Conservation (phyloP, 75 land plant species). For the Cupressus sempervirens region DNA sequence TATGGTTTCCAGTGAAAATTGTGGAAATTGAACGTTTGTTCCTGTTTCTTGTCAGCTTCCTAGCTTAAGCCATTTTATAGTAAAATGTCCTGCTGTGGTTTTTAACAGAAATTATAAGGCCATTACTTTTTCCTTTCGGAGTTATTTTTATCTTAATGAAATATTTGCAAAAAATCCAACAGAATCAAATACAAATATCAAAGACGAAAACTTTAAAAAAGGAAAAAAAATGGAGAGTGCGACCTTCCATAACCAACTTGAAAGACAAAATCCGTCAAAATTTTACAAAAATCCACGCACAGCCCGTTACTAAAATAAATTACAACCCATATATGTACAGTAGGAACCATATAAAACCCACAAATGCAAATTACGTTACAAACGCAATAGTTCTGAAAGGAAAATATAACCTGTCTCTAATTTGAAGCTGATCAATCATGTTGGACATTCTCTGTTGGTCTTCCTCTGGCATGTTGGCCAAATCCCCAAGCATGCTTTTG, state of each 20-base stretch:
- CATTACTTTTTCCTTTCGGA: too few relatives aligned
- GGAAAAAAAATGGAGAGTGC: not conserved
- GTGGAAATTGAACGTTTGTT: too few relatives aligned
- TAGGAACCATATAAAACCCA: not conserved
- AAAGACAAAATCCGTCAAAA: not conserved
- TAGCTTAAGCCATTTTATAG: too few relatives aligned
- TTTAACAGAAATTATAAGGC: too few relatives aligned
- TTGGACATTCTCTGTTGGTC: conserved; percentile 6
- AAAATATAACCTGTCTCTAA: conserved; percentile 5
- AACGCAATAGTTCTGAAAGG: not conserved
- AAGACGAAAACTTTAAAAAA: too few relatives aligned
- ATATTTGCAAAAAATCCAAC: not conserved
- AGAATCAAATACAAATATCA: not conserved
- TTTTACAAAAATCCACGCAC: not conserved
- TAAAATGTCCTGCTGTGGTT: too few relatives aligned
- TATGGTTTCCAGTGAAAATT: too few relatives aligned
- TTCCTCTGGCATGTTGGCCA: conserved; percentile 5
- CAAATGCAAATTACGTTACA: not conserved
- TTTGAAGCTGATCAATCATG: conserved; percentile 4
- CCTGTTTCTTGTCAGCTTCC: too few relatives aligned
- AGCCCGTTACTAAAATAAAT: too few relatives aligned
- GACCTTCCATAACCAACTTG: not conserved
- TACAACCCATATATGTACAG: not conserved
- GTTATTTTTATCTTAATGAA: too few relatives aligned
- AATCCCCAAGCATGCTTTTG: not conserved